These are phyloP conservation scores for Gardenia jasminoides DNA, from an alignment of 257 asterid species.

Conservation along the genomic window DNA sequence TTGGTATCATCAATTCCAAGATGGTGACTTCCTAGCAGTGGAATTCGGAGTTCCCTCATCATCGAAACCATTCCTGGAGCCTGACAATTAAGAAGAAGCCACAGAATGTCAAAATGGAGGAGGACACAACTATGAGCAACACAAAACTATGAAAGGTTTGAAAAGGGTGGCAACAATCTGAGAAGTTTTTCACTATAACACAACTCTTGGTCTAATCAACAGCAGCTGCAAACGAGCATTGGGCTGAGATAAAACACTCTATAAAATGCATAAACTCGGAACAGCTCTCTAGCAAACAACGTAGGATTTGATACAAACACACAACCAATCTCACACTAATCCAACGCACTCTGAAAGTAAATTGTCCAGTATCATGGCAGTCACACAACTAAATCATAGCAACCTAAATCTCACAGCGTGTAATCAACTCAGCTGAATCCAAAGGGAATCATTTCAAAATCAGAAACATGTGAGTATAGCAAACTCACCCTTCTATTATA, in stretches of 20 bases:
- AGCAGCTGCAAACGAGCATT: not conserved
- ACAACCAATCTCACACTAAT: not conserved
- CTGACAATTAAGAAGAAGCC: constrained; percentile 28
- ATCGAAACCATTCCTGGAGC: constrained; percentile 89
- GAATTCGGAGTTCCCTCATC: constrained; percentile 75
- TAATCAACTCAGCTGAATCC: not conserved
- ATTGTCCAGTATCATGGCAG: no score
- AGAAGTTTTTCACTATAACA: not conserved
- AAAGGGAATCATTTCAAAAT: not conserved
- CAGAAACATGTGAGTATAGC: not conserved
- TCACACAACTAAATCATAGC: not conserved
- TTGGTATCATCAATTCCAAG: constrained; percentile 87
- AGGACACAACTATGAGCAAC: not conserved
- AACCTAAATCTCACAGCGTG: not conserved
- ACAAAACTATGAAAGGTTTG: not conserved
- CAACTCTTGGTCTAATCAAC: not conserved
- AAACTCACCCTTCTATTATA: constrained; percentile 71
- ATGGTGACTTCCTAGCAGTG: constrained; percentile 76
- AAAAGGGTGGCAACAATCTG: not conserved
- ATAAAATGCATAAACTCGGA: not conserved
- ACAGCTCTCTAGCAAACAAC: no score
- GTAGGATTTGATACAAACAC: no score
- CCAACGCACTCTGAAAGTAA: not conserved
- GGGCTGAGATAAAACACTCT: not conserved
- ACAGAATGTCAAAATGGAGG: no score